phyloP scores from a whole-genome alignment of 139 green algal species.

The Volvox reticuliferus region DNA sequence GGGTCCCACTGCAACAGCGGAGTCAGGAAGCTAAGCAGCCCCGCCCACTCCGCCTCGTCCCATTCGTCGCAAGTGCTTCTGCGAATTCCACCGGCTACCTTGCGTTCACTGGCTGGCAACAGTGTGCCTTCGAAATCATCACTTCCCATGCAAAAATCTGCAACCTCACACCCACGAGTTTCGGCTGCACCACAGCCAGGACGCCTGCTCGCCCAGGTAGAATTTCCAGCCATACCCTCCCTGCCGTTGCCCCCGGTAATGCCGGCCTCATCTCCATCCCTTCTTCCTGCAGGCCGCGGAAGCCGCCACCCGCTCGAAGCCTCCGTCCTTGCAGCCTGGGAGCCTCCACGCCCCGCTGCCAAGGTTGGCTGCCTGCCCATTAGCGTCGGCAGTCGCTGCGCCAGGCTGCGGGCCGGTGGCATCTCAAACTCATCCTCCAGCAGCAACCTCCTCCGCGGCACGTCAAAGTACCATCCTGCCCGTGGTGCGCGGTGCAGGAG shows the following conservation, averaged over 20 bases:
- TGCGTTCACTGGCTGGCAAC: no score
- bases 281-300: background rate
- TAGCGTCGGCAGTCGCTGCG: background rate
- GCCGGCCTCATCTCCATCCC: background rate
- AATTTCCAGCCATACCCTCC: background rate
- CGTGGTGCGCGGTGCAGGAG: conserved; percentile 6
- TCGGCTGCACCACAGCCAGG: background rate
- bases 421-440: conserved; percentile 1
- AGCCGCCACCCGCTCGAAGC: background rate
- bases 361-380: background rate
- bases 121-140: background rate
- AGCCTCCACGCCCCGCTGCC: background rate
- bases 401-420: background rate
- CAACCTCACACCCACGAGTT: background rate
- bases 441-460: background rate
- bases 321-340: background rate
- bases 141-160: background rate
- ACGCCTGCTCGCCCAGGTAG: background rate
- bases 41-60: conserved; percentile 32
- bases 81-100: no score
- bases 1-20: conserved; percentile 76
- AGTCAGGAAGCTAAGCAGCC: conserved; percentile 73
- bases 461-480: background rate
- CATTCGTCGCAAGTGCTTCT: background rate
- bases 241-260: background rate